Evolutionary conservation across 2,329 filamentous ascomycete genomes (phyloP).

Genomic region (Penicillium sp.): DNA sequence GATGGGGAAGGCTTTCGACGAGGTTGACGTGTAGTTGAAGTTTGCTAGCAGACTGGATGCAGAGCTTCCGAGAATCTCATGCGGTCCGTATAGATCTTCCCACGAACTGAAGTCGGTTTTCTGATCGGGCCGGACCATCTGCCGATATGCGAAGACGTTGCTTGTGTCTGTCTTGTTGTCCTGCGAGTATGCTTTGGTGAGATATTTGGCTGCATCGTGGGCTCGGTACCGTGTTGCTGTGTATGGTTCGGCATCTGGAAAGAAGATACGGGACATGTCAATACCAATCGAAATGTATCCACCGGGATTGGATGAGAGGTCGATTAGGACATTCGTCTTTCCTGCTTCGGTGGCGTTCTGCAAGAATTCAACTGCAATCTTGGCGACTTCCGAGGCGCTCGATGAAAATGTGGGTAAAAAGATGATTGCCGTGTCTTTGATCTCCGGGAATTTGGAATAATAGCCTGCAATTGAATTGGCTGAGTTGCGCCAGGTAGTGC

Average conservation of each 20-base stretch:
- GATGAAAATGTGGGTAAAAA: constrained; percentile 31
- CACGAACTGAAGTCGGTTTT: constrained; percentile 42
- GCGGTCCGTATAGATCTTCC: constrained; percentile 46
- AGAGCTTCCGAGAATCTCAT: constrained; percentile 19
- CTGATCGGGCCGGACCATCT: constrained; percentile 27
- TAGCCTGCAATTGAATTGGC: constrained; percentile 45
- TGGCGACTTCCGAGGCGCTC: constrained; percentile 18
- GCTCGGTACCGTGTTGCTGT: constrained; percentile 50
- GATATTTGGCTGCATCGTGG: constrained; percentile 40
- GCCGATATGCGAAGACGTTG: constrained; percentile 23
- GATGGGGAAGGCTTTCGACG: constrained; percentile 21
- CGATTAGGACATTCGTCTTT: constrained; percentile 64
- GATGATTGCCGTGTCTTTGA: constrained; percentile 50
- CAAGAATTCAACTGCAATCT: constrained; percentile 25
- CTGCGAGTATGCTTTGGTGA: constrained; percentile 31
- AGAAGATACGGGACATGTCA: constrained; percentile 56
- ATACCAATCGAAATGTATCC: constrained; percentile 52
- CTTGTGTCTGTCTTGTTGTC: constrained; percentile 16
- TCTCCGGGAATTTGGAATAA: constrained; percentile 42
- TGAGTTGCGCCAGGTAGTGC: constrained; percentile 19
- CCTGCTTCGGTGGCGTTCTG: constrained; percentile 35
- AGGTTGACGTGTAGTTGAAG: constrained; percentile 28
- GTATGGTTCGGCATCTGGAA: constrained; percentile 48
- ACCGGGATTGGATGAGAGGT: constrained; percentile 61
- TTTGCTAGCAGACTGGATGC: constrained; percentile 27